These are phyloP conservation scores for Pelargonium myrrhifolium DNA, from an alignment of 441 rosid species.

Conservation along the genomic window DNA sequence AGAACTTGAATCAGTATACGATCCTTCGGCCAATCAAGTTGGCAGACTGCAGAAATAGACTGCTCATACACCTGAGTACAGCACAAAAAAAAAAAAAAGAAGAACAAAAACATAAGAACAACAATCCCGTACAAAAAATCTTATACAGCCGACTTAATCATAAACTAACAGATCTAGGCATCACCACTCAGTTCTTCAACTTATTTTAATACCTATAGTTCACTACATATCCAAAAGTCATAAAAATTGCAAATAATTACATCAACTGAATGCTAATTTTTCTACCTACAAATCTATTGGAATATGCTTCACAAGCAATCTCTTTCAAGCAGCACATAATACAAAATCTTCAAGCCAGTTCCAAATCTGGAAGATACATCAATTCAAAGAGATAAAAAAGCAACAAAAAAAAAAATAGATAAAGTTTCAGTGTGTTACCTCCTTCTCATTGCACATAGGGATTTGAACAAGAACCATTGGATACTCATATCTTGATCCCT, in stretches of 20 bases:
- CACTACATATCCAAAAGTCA: not conserved
- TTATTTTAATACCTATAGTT: not conserved
- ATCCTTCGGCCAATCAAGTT: slow-evolving; percentile 88
- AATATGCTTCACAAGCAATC: no score
- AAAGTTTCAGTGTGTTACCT: slow-evolving; percentile 44
- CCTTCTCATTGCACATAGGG: slow-evolving; percentile 92
- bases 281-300: not conserved
- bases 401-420: no score
- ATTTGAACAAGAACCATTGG: slow-evolving; percentile 98
- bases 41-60: slow-evolving; percentile 87
- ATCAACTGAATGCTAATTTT: not conserved
- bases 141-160: no score
- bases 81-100: not conserved
- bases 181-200: not conserved
- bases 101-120: no score
- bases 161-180: not conserved
- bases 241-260: not conserved
- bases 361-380: slow-evolving; percentile 8
- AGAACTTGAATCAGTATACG: slow-evolving; percentile 72
- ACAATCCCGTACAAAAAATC: no score
- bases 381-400: not conserved
- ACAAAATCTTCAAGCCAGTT: not conserved
- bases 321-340: not conserved
- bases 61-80: slow-evolving; percentile 71
- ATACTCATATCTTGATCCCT: slow-evolving; percentile 41